These are phyloP conservation scores for Wallacemonas sp. DNA, from an alignment of 208 protist species.

Conservation along the genomic window DNA sequence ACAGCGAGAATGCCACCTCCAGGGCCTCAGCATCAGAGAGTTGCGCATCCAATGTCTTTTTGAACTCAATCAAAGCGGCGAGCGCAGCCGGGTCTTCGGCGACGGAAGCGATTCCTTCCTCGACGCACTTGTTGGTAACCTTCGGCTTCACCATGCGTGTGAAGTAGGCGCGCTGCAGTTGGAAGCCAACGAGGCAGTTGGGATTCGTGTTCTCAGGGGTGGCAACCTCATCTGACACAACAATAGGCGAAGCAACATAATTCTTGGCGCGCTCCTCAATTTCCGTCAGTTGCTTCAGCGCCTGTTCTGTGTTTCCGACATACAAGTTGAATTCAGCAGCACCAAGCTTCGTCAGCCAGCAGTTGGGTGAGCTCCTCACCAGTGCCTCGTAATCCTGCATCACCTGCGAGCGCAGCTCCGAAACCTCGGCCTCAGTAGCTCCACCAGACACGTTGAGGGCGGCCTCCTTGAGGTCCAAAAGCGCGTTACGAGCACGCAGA, in stretches of 20 bases:
- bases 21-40: conserved; percentile 71
- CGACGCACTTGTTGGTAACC: conserved; percentile 38
- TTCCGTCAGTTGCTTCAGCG: conserved; percentile 51
- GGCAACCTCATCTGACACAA: conserved; percentile 37
- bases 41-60: conserved; percentile 53
- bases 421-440: conserved; percentile 78
- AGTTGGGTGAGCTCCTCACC: conserved; percentile 47
- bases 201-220: conserved; percentile 64
- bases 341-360: conserved; percentile 79
- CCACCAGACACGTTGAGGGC: conserved; percentile 70
- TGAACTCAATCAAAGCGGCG: conserved; percentile 36
- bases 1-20: conserved; percentile 66
- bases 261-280: conserved; percentile 59
- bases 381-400: conserved; percentile 66
- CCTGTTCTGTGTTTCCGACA: conserved; percentile 55
- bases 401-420: conserved; percentile 51
- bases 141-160: conserved; percentile 29
- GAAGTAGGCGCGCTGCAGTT: conserved; percentile 45
- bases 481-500: conserved; percentile 61
- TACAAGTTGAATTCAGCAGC: conserved; percentile 80
- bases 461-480: conserved; percentile 80
- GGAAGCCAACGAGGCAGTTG: conserved; percentile 62
- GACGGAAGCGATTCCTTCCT: conserved; percentile 49
- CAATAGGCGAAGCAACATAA: conserved; percentile 43
- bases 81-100: conserved; percentile 32